Conservation (phyloP, 192 early-diverging fungal genomes). For the Helicostylum pulchrum region DNA sequence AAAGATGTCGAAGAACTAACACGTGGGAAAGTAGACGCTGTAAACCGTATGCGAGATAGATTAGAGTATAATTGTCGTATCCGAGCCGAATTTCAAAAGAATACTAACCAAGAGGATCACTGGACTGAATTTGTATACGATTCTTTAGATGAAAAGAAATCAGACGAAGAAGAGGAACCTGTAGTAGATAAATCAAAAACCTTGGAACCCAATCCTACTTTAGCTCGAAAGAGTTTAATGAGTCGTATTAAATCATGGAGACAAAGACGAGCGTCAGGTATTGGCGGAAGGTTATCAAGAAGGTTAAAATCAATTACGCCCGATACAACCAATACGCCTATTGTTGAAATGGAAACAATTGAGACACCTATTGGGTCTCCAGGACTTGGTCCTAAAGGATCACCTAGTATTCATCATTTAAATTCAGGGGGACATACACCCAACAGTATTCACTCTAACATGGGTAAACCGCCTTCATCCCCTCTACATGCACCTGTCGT, state of each 20-base stretch:
- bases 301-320: not conserved
- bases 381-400: conserved; percentile 21
- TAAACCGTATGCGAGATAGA: conserved; percentile 39
- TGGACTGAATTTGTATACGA: conserved; percentile 38
- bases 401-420: not conserved
- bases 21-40: conserved; percentile 29
- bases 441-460: conserved; percentile 1
- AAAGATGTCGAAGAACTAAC: conserved; percentile 33
- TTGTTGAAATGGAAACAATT: conserved; percentile 41
- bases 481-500: conserved; percentile 26
- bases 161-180: not conserved
- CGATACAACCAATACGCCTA: conserved; percentile 17
- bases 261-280: conserved; percentile 3
- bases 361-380: conserved; percentile 39
- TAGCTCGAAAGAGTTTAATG: conserved; percentile 6
- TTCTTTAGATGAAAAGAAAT: conserved; percentile 5
- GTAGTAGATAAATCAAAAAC: not conserved
- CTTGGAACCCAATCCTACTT: not conserved
- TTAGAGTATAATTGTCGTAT: conserved; percentile 35
- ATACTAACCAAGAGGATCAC: conserved; percentile 25
- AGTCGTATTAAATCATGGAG: conserved; percentile 23
- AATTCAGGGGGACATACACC: conserved; percentile 5
- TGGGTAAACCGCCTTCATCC: conserved; percentile 24
- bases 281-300: conserved; percentile 3
- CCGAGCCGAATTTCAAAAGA: conserved; percentile 29